Conservation (phyloP, 2,329 filamentous ascomycete species). For the Ophiostoma tasmaniense region DNA sequence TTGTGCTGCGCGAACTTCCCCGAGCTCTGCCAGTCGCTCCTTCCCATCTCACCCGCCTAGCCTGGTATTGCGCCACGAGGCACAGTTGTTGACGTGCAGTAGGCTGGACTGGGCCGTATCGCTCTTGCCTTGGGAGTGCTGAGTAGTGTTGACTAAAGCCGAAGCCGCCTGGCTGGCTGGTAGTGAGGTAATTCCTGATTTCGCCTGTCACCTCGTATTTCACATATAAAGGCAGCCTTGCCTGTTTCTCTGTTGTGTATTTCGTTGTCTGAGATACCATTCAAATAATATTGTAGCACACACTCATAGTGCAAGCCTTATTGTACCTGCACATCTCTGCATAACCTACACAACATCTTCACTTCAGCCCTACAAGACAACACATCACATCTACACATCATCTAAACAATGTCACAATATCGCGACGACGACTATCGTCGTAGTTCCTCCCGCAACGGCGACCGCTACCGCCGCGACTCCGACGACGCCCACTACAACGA, state of each 20-base stretch:
- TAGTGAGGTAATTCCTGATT: neutral
- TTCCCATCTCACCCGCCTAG: neutral
- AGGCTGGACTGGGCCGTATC: too few species aligned
- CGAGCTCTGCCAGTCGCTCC: neutral
- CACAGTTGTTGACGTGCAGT: constrained; percentile 10
- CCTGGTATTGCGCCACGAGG: constrained; percentile 15
- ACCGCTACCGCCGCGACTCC: constrained; percentile 8
- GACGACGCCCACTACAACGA: constrained; percentile 4
- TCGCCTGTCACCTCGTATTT: neutral
- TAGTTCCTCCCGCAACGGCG: constrained; percentile 11
- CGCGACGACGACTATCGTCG: constrained; percentile 29
- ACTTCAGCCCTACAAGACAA: too few species aligned
- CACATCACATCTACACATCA: neutral
- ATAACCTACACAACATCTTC: neutral
- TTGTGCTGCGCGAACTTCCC: neutral
- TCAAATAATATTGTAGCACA: neutral
- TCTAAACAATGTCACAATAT: constrained; percentile 25
- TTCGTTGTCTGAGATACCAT: neutral
- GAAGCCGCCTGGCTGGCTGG: neutral
- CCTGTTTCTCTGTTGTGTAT: neutral
- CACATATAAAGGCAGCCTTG: constrained; percentile 1
- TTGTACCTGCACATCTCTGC: neutral
- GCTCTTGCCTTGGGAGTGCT: too few species aligned
- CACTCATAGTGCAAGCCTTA: neutral
- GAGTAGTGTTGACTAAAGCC: neutral